phyloP scores from a whole-genome alignment of 2,329 filamentous ascomycete genomes.

The Sarocladium brachiariae region DNA sequence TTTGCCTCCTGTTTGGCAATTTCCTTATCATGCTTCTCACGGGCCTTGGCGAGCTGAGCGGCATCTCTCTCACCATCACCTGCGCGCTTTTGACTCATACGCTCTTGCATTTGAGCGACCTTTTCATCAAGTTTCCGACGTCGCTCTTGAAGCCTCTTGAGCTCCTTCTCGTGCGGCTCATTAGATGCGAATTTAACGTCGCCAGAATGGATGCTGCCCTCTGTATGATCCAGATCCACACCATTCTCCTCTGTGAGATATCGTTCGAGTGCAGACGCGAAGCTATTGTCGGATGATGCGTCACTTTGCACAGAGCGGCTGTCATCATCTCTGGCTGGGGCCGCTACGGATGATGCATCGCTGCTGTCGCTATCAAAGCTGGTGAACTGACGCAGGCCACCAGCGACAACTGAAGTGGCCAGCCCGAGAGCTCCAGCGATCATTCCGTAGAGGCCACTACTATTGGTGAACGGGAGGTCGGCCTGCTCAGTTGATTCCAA shows the following conservation, averaged over 20 bases:
- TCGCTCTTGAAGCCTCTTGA: constrained; percentile 55
- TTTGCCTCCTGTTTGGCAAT: constrained; percentile 61
- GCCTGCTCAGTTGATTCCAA: not conserved
- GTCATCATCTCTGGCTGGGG: constrained; percentile 21
- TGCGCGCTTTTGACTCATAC: constrained; percentile 34
- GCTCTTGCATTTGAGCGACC: constrained; percentile 47
- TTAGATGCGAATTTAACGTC: constrained; percentile 27
- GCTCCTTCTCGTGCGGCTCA: constrained; percentile 48
- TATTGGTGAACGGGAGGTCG: constrained; percentile 17
- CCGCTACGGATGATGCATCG: constrained; percentile 18
- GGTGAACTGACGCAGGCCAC: constrained; percentile 25
- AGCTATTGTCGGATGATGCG: constrained; percentile 39
- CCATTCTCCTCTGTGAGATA: constrained; percentile 23
- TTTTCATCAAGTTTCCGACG: constrained; percentile 58
- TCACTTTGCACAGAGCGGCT: constrained; percentile 27
- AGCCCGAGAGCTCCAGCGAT: constrained; percentile 45
- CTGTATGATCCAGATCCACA: constrained; percentile 16
- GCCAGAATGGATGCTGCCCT: constrained; percentile 26
- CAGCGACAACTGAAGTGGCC: constrained; percentile 40
- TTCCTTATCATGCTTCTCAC: constrained; percentile 57
- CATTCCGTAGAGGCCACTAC: constrained; percentile 48
- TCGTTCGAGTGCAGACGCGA: constrained; percentile 40
- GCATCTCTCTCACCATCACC: constrained; percentile 45
- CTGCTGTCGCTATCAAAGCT: constrained; percentile 20
- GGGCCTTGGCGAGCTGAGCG: constrained; percentile 46